Evolutionary conservation across 2,329 filamentous ascomycete species (phyloP), one percentile per base, ranked within the genome.

Genomic region (Tolypocladium capitatum): DNA sequence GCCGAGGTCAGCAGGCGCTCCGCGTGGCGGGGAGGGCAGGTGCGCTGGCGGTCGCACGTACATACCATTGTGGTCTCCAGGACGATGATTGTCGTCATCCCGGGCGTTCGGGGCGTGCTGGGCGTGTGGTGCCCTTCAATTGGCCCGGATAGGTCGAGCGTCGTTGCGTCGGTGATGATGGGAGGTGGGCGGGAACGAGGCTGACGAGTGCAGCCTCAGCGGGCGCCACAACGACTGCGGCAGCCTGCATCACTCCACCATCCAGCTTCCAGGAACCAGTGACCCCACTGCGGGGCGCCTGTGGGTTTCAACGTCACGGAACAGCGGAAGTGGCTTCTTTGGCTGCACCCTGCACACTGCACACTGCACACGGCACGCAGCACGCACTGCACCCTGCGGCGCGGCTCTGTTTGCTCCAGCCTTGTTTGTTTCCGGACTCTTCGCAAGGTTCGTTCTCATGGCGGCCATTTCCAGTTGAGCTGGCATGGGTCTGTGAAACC

Each of bases 1-100:
- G 4, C 5, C 24, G 0, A 11, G 4, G 38, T 42, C 11, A 42
- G 38, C 24, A 4, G 21, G 38, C 16, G 16, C n/a, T 2, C 2
- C 14, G 28, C 10, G 28, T 4, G 28, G 28, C 9, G 28, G 28
- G 28, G 10, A 43, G 27, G 11, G 5, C 14, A 3, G 46, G 18
- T 11, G 38, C 2, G 38, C 16, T 11, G 14, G 7, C 8, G 16
- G 9, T 9, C 4, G 3, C 9, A 7, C 3, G 11, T 14, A 48
- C 64, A 48, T 72, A 86, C 89, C 83, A 95, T 87, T 48, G 84
- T 83, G 49, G 91, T 96, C 56, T 94, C 86, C 46, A 96, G 77
- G 10, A 81, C 71, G 50, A 96, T 78, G 57, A 86, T 81, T 50
- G 84, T 89, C 28, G 85, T 73, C 86, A 92, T n/a, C n/a, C n/a